Base-by-base conservation (phyloP, 2,329 filamentous ascomycete genomes). In the Fusarium pilosicola region DNA sequence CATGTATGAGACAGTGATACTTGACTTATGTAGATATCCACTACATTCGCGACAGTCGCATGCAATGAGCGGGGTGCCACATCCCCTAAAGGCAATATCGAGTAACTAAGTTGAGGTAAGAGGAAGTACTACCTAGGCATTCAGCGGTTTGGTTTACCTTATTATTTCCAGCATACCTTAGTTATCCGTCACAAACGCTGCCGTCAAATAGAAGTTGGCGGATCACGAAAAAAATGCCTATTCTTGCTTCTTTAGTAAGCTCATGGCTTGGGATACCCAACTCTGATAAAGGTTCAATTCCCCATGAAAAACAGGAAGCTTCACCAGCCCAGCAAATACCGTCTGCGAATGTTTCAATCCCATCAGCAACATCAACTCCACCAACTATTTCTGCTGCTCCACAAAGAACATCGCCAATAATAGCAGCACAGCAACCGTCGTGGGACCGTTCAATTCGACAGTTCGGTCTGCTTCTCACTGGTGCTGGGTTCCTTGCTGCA, bases 401-500 rank as follows among this genome's bases (percentile, higher is more conserved):
- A 61, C 54, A 68, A 36, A 28, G 30, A 30, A 38, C 49, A 32
- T 32, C 57, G 24, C 24, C 51, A 65, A 28, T 34, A n/a, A 59
- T 18, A 65, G n/a, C 56, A 45, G 48, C 32, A 6, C 38, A 34
- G 20, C 66, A 76, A 46, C 79, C 83, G 56, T 88, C 89, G 51
- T 74, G 76, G 66, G 69, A 66, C 18, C 77, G 88, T 86, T 45
- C 80, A 15, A 44, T 88, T 56, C 87, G 87, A 61, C 92, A 95
- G 81, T 82, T 94, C 20, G 87, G 90, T 30, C 83, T 97, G 67
- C 92, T 96, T 82, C 86, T 92, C 76, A 90, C 91, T 69, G 96
- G 96, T 46, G 88, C 93, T 17, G 86, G 89, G 62, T 97, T 97
- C 83, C 88, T 97, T 73, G 85, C 89, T 28, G 86, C 95, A 71